phyloP scores from a whole-genome alignment of 345 rosid genomes.

The Melaleuca quinquenervia region DNA sequence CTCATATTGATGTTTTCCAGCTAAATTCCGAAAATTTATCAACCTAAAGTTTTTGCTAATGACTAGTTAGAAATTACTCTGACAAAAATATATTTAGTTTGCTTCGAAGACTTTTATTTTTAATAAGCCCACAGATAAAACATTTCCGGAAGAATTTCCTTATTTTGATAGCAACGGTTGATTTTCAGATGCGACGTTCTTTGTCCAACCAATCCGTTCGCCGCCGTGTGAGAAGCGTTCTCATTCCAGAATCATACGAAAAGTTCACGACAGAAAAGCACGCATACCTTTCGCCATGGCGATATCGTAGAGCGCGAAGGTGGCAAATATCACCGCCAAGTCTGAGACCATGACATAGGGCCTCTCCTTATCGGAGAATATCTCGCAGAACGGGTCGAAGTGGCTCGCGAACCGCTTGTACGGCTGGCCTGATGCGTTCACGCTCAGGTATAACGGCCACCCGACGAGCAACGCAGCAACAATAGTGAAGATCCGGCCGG shows the following conservation, averaged over 20 bases:
- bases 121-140: neutral
- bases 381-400: neutral
- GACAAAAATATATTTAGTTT: neutral
- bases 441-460: neutral
- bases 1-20: neutral
- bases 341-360: neutral
- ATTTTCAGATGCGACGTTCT: neutral
- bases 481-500: neutral
- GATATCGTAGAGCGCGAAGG: neutral
- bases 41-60: neutral
- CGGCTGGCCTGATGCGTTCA: neutral
- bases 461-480: neutral
- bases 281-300: neutral
- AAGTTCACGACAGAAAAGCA: rapidly evolving
- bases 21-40: neutral
- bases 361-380: neutral
- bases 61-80: neutral
- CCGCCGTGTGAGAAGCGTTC: neutral
- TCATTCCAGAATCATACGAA: neutral
- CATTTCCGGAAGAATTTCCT: neutral
- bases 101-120: neutral
- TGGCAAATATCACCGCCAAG: neutral
- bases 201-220: neutral
- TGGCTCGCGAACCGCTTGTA: neutral
- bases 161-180: neutral